Evolutionary conservation across 768 basidiomycete genomes (phyloP).

Genomic region (Tephrocybe sp.): DNA sequence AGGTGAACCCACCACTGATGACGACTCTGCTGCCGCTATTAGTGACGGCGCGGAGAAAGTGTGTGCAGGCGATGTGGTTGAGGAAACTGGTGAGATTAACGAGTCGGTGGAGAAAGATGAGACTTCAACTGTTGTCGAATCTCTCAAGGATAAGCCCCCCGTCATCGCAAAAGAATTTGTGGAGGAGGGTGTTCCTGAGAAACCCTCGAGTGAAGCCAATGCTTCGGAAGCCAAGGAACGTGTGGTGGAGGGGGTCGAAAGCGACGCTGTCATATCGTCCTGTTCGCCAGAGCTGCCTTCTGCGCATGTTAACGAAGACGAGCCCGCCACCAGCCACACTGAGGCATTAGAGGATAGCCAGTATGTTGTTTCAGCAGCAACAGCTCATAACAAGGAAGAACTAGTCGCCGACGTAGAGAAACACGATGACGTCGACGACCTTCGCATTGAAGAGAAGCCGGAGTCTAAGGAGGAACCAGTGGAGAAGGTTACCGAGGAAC

Average conservation of each 20-base stretch:
- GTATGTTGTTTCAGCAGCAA: neutral
- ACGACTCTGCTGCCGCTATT: conserved; percentile 18
- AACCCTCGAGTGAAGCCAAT: neutral
- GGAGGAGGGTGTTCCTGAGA: neutral
- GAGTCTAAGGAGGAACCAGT: conserved; percentile 4
- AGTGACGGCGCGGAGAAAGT: conserved; percentile 9
- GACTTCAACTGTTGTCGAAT: neutral
- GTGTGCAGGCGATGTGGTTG: conserved; percentile 14
- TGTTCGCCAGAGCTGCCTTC: too few relatives aligned
- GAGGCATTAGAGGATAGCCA: neutral
- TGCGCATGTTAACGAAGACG: too few relatives aligned
- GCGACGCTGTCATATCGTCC: neutral
- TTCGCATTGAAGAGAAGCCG: neutral
- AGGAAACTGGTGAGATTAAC: conserved; percentile 16
- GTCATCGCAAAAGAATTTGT: neutral
- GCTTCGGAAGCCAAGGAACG: neutral
- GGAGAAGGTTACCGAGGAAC: conserved; percentile 17
- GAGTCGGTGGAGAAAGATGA: conserved; percentile 2
- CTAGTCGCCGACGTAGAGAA: neutral
- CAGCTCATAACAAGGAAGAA: neutral
- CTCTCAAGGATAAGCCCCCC: neutral
- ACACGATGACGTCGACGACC: neutral
- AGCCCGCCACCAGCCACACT: neutral
- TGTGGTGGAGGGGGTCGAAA: neutral
- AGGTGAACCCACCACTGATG: neutral